phyloP scores from a whole-genome alignment of 805 yeast species.

The Wickerhamomyces chaumierensis region DNA sequence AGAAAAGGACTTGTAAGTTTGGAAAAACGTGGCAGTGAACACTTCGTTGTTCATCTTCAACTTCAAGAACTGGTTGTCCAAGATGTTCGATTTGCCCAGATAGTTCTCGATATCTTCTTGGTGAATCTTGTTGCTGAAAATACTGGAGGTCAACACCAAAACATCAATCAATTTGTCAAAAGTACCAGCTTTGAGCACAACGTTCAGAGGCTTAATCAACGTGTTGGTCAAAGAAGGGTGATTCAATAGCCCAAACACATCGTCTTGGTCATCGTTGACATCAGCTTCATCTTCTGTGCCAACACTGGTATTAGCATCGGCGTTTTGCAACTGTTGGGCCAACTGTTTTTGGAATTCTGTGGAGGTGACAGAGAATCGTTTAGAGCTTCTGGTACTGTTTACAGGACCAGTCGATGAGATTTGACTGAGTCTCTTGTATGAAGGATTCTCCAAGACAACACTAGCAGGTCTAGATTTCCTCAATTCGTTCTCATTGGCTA shows the following conservation, averaged over 20 bases:
- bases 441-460: constrained; percentile 34
- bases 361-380: constrained; percentile 13
- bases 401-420: constrained; percentile 16
- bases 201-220: constrained; percentile 23
- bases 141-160: constrained; percentile 58
- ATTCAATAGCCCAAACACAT: constrained; percentile 23
- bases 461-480: constrained; percentile 32
- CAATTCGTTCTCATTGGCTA: constrained; percentile 22
- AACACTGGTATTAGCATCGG: constrained; percentile 1
- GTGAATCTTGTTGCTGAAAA: constrained; percentile 35
- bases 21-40: constrained; percentile 57
- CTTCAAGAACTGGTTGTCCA: constrained; percentile 30
- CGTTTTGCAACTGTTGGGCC: constrained; percentile 2
- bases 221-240: constrained; percentile 15
- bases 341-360: constrained; percentile 1
- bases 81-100: constrained; percentile 21
- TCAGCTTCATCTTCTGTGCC: constrained; percentile 2
- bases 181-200: constrained; percentile 57
- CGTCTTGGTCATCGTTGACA: constrained; percentile 20
- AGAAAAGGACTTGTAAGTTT: constrained; percentile 58
- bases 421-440: constrained; percentile 27
- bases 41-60: constrained; percentile 53
- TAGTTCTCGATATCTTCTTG: constrained; percentile 31
- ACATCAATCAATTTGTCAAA: constrained; percentile 72
- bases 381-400: constrained; percentile 6